A percentile compares a stretch with the other conserved stretches of the same genome.
phyloP scores from a whole-genome alignment of 192 early-diverging fungal genomes.

The Polychytrium aggregatum region DNA sequence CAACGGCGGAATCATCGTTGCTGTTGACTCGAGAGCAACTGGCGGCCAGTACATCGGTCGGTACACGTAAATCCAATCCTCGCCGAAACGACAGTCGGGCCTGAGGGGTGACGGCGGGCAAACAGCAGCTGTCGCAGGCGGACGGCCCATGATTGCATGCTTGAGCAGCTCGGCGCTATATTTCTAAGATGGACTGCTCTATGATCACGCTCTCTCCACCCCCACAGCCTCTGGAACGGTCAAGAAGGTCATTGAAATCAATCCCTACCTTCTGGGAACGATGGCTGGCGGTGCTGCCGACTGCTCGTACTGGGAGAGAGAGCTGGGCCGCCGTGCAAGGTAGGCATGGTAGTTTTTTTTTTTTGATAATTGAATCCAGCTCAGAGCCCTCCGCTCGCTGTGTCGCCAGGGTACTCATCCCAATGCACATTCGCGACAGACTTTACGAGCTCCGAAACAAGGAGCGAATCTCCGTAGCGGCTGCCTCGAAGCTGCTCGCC shows the following conservation, averaged over 20 bases:
- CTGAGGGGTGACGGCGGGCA: no score
- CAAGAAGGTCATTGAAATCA: conserved; percentile 99
- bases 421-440: no score
- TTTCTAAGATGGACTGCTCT: no score
- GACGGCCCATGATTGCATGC: no score
- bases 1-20: conserved; percentile 83
- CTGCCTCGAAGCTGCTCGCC: conserved; percentile 89
- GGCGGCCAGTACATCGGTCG: conserved; percentile 80
- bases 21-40: conserved; percentile 93
- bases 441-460: conserved; percentile 96
- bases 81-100: no score
- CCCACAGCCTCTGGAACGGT: conserved; percentile 90
- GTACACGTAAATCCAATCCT: not conserved
- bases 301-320: conserved; percentile 97
- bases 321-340: conserved; percentile 84
- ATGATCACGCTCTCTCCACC: no score
- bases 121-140: no score
- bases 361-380: no score
- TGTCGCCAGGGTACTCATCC: no score
- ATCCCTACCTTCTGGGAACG: conserved; percentile 93
- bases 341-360: not conserved
- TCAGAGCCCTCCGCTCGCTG: no score
- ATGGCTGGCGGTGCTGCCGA: conserved; percentile 99
- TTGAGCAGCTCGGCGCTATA: no score
- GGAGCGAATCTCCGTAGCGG: conserved; percentile 95